A percentile compares a stretch with the other conserved stretches of the same genome.
Evolutionary conservation across 805 yeast genomes (phyloP).

Genomic region (Candida ipomoeae): DNA sequence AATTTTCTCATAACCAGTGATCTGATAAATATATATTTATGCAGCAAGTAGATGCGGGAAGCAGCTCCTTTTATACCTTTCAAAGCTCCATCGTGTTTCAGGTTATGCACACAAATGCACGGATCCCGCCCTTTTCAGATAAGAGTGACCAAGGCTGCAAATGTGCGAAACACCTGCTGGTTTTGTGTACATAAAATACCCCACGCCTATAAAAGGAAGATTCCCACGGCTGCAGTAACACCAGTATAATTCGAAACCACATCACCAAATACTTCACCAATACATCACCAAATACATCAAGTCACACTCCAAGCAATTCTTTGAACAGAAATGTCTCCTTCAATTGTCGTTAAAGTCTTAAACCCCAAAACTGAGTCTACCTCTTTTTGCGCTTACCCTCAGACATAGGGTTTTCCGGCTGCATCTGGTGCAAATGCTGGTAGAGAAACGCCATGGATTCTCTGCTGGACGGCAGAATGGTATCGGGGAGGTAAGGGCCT

Average conservation of each 20-base stretch:
- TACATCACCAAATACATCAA: too few species aligned
- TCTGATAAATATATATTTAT: too few species aligned
- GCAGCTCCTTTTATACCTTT: neutral
- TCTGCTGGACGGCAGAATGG: conserved; percentile 12
- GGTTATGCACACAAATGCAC: neutral
- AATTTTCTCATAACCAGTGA: too few species aligned
- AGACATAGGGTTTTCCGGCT: neutral
- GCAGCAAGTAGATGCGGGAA: neutral
- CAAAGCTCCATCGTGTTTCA: neutral
- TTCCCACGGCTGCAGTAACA: neutral
- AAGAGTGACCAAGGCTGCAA: neutral
- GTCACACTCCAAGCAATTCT: too few species aligned
- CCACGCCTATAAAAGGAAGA: neutral
- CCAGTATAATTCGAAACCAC: neutral
- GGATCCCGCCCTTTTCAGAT: neutral
- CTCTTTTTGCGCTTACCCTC: conserved; percentile 1
- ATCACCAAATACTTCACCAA: too few species aligned
- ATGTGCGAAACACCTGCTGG: neutral
- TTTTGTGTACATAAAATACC: neutral
- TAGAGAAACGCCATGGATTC: conserved; percentile 12
- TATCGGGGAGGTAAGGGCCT: conserved; percentile 4
- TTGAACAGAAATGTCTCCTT: too few species aligned
- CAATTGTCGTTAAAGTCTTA: too few species aligned
- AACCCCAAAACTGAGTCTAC: neutral
- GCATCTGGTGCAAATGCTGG: conserved; percentile 11